phyloP scores from a whole-genome alignment of 1,284 basidiomycete species.

The Ustilago curta region DNA sequence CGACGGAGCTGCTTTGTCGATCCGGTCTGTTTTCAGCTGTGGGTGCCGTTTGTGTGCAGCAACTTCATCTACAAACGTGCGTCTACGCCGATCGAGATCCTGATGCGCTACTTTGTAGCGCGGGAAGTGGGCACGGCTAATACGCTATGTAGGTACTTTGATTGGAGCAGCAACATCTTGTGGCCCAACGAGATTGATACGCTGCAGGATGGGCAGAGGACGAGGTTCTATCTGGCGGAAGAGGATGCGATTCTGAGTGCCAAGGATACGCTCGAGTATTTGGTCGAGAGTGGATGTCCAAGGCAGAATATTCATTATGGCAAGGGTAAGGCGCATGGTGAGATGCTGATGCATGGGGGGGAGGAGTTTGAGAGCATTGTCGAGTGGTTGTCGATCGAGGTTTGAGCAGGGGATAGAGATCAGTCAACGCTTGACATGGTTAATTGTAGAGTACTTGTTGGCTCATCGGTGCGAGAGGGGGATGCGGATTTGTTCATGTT shows the following conservation, averaged over 20 bases:
- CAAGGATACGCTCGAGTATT: slow-evolving; percentile 50
- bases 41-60: slow-evolving; percentile 59
- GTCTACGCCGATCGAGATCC: slow-evolving; percentile 52
- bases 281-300: slow-evolving; percentile 52
- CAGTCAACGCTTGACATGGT: too few relatives aligned
- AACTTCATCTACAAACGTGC: slow-evolving; percentile 64
- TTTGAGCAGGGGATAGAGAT: background rate
- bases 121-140: slow-evolving; percentile 60
- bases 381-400: slow-evolving; percentile 37
- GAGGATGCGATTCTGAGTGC: slow-evolving; percentile 60
- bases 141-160: slow-evolving; percentile 60
- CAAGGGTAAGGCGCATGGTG: slow-evolving; percentile 44
- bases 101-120: slow-evolving; percentile 65
- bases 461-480: too few relatives aligned
- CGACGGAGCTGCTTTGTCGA: slow-evolving; percentile 64
- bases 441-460: too few relatives aligned
- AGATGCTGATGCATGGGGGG: slow-evolving; percentile 59
- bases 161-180: slow-evolving; percentile 62
- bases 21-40: slow-evolving; percentile 65
- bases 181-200: slow-evolving; percentile 62
- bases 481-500: too few relatives aligned
- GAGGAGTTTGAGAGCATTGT: slow-evolving; percentile 37
- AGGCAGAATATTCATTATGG: slow-evolving; percentile 38
- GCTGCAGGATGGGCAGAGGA: slow-evolving; percentile 32
- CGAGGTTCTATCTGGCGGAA: slow-evolving; percentile 56